These are phyloP conservation scores for Vanrija sp. DNA, from an alignment of 1,284 basidiomycete species.

Conservation along the genomic window DNA sequence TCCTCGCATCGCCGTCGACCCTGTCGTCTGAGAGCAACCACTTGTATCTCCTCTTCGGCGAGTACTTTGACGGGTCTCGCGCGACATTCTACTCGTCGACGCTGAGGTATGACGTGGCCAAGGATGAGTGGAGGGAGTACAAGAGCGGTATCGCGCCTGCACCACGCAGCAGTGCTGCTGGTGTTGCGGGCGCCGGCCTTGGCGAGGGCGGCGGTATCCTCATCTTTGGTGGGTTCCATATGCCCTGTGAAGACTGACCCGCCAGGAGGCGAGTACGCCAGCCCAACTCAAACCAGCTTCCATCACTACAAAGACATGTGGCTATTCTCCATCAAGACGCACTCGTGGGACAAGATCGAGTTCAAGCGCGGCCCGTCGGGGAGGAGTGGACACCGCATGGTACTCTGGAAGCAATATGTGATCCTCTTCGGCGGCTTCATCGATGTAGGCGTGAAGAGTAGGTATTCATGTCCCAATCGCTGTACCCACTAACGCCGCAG, in stretches of 20 bases:
- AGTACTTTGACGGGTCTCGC: constrained; percentile 78
- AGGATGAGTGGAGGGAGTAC: constrained; percentile 83
- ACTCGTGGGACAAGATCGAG: constrained; percentile 87
- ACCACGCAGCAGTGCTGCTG: constrained; percentile 77
- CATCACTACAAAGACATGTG: constrained; percentile 82
- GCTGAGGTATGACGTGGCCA: constrained; percentile 19
- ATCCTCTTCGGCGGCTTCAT: constrained; percentile 85
- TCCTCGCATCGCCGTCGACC: constrained; percentile 61
- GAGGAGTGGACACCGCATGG: constrained; percentile 84
- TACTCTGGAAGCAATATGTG: constrained; percentile 81
- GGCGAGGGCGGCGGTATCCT: constrained; percentile 77
- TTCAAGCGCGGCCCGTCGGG: constrained; percentile 75
- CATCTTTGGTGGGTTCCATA: constrained; percentile 61
- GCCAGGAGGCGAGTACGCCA: constrained; percentile 77
- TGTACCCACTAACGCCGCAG: constrained; percentile 47
- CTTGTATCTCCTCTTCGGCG: constrained; percentile 69
- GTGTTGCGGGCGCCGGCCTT: constrained; percentile 59
- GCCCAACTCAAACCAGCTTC: constrained; percentile 78
- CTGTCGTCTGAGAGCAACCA: constrained; percentile 61
- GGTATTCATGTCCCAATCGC: constrained; percentile 18
- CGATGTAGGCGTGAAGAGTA: constrained; percentile 72
- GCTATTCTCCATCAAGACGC: constrained; percentile 46
- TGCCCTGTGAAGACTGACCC: constrained; percentile 3
- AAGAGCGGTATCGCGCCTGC: constrained; percentile 76
- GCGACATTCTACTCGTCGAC: constrained; percentile 48